Base-by-base conservation (phyloP, 331 rosid species). In the Malus hybrid region DNA sequence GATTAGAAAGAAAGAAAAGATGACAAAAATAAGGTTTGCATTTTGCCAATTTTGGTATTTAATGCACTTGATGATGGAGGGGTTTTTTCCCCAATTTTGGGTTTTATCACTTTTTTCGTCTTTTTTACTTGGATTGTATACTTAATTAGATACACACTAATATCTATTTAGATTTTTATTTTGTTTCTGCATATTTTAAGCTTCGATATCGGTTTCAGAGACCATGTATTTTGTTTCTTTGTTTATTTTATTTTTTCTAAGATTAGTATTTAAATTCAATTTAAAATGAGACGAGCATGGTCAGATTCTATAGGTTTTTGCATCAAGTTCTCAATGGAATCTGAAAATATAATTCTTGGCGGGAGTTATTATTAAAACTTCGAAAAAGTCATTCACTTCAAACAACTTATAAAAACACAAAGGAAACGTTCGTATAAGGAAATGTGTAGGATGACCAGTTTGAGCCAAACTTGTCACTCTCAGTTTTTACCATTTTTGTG, bases 41-140 rank as follows among this genome's bases (percentile, higher is more conserved):
- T 33, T 28, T 28, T 14, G 34, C 67, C 36, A 22, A 10, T 28
- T 57, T 6, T n/a, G 55, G 71, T 39, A 61, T 55, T 54, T n/a
- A 34, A 27, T 62, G 72, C 79, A 52, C 70, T 70, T 22, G 79
- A 36, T 79, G 32, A 31, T 69, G 28, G 27, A 22, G 52, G 67
- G 67, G 20, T 60, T 52, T 50, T 34, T 33, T 59, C 24, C 50
- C 67, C 79, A 13, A 18, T 70, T 60, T 31, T 52, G 54, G 74
- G 70, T 31, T 31, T 31, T n/a, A 31, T 31, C 32, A 31, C 32
- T 31, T 31, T 31, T 31, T 31, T 27, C 32, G 3, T 31, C 32
- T 31, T 31, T 31, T 31, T 31, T 36, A 31, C 32, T 3, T 31
- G 32, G 32, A 31, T 31, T 31, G 32, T 3, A 31, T 31, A 31